These are phyloP conservation scores for Lactarius vividus DNA, from an alignment of 768 basidiomycete species.

Conservation along the genomic window DNA sequence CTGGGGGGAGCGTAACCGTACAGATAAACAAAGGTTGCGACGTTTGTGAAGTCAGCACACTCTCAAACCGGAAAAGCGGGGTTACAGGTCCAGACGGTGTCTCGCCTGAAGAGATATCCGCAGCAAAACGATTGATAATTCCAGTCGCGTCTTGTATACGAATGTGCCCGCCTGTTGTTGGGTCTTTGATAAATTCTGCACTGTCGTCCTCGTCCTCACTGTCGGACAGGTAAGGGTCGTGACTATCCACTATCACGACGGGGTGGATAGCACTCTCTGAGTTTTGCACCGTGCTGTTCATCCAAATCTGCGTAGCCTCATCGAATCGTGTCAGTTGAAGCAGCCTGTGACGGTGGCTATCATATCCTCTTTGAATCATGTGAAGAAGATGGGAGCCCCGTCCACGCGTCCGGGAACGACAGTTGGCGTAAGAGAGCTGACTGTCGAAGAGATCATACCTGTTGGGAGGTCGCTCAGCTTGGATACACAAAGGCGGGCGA, in stretches of 20 bases:
- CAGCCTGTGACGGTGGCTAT: conserved; percentile 53
- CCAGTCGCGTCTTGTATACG: conserved; percentile 55
- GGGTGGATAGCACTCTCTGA: conserved; percentile 47
- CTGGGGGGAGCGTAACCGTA: conserved; percentile 46
- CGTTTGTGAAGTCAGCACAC: conserved; percentile 34
- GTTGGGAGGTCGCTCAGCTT: conserved; percentile 15
- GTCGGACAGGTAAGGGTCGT: conserved; percentile 47
- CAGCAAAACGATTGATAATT: conserved; percentile 53
- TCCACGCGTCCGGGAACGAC: conserved; percentile 47
- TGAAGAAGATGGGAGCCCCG: conserved; percentile 55
- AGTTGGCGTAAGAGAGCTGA: conserved; percentile 56
- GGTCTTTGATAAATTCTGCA: conserved; percentile 51
- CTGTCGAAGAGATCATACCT: conserved; percentile 66
- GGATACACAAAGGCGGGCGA: background rate
- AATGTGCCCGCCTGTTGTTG: conserved; percentile 59
- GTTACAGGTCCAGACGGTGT: background rate
- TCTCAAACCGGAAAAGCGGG: conserved; percentile 39
- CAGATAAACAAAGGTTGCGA: conserved; percentile 43
- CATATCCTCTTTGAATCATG: conserved; percentile 60
- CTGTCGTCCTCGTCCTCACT: conserved; percentile 47
- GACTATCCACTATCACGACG: conserved; percentile 39
- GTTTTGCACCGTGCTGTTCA: conserved; percentile 41
- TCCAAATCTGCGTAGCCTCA: conserved; percentile 48
- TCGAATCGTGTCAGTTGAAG: conserved; percentile 41
- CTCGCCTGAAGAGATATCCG: conserved; percentile 23